These are phyloP conservation scores for Cercis canadensis DNA, from an alignment of 306 rosid genomes.

Conservation along the genomic window DNA sequence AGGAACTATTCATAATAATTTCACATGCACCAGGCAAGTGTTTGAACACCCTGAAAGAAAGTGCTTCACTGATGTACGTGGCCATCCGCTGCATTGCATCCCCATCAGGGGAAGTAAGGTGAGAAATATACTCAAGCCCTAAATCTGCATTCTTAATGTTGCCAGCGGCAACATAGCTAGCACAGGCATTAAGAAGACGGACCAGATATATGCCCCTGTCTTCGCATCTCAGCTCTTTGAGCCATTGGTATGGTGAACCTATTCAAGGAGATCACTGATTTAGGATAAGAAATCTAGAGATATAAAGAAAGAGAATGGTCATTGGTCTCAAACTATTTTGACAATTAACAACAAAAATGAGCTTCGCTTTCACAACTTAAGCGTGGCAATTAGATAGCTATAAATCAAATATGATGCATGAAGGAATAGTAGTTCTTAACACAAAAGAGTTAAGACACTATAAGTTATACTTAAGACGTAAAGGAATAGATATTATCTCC, in stretches of 20 bases:
- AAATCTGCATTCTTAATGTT: conserved; percentile 50
- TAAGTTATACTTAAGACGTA: too few species aligned
- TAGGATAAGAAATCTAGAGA: conserved; percentile 33
- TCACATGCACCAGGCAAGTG: background rate
- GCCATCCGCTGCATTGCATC: conserved; percentile 65
- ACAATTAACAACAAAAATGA: background rate
- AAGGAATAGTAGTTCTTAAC: too few species aligned
- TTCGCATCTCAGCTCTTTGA: conserved; percentile 48
- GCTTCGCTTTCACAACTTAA: background rate
- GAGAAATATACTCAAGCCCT: conserved; percentile 53
- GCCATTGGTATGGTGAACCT: conserved; percentile 50
- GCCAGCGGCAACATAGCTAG: conserved; percentile 51
- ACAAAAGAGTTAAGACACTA: too few species aligned
- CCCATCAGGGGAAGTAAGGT: conserved; percentile 54
- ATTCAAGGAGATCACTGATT: conserved; percentile 31
- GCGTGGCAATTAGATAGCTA: too few species aligned
- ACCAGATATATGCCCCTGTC: conserved; percentile 48
- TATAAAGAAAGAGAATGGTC: conserved; percentile 29
- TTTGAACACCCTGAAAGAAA: conserved; percentile 43
- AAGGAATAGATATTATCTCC: background rate
- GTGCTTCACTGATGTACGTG: conserved; percentile 58
- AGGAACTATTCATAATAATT: background rate
- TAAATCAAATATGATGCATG: background rate
- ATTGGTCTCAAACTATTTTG: background rate
- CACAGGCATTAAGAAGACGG: conserved; percentile 48